Conservation (phyloP, 169 alveolate species). For the Toxoplasma gondii region DNA sequence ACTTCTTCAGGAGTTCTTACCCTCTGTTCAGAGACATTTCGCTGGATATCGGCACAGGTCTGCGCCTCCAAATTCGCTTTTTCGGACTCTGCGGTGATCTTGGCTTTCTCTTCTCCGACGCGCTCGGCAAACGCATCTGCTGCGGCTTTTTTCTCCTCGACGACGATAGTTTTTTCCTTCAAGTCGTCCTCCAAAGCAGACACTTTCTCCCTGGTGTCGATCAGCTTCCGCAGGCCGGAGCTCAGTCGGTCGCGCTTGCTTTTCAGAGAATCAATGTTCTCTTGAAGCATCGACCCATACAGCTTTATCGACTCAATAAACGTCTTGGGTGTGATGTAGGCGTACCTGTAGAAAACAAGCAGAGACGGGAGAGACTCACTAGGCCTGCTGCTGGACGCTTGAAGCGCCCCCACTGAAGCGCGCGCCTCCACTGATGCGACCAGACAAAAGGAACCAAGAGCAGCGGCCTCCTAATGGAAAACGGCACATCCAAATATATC, state of each 20-base stretch:
- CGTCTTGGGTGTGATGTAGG: conserved; percentile 95
- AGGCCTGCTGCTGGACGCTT: no score
- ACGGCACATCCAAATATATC: no score
- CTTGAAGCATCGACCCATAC: conserved; percentile 88
- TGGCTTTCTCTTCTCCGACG: conserved; percentile 92
- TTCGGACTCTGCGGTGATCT: conserved; percentile 90
- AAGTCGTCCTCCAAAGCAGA: conserved; percentile 88
- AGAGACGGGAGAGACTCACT: background rate
- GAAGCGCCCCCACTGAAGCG: no score
- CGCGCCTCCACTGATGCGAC: no score
- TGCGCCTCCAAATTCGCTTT: conserved; percentile 92
- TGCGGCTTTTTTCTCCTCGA: conserved; percentile 91
- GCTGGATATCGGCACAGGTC: conserved; percentile 91
- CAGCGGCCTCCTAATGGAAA: no score
- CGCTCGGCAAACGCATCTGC: conserved; percentile 93
- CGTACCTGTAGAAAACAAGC: conserved; percentile 75
- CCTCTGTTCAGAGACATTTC: conserved; percentile 86
- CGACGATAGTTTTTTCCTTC: conserved; percentile 88
- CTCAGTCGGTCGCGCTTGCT: conserved; percentile 87
- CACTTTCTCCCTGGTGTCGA: conserved; percentile 88
- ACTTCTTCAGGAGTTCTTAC: no score
- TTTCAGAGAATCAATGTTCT: conserved; percentile 77
- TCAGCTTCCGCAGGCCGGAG: conserved; percentile 89
- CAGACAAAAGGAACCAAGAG: no score
- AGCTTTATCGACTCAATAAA: conserved; percentile 94